Evolutionary conservation across 805 yeast species (phyloP).

Genomic region (Wickerhamiella galacta): DNA sequence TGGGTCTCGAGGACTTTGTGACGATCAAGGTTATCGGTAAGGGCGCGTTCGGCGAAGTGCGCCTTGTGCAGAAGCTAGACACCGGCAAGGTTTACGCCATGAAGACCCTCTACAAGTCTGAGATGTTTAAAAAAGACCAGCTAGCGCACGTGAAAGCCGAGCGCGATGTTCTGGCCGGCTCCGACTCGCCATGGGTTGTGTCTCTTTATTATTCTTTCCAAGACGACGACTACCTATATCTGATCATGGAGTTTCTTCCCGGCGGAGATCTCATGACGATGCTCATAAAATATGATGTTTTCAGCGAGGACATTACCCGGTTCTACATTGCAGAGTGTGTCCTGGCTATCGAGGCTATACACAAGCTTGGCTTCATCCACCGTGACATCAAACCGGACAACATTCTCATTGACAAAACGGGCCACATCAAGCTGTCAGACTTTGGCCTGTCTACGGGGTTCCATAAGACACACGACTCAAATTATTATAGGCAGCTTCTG

Average conservation of each 20-base stretch:
- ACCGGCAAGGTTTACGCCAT: constrained; percentile 85
- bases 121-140: constrained; percentile 90
- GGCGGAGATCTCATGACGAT: constrained; percentile 89
- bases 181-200: constrained; percentile 81
- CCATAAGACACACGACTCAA: constrained; percentile 85
- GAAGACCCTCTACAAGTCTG: constrained; percentile 81
- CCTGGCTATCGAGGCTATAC: constrained; percentile 85
- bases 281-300: constrained; percentile 87
- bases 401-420: constrained; percentile 65
- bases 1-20: constrained; percentile 61
- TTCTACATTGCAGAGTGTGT: constrained; percentile 95
- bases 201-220: constrained; percentile 70
- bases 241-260: constrained; percentile 70
- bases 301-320: constrained; percentile 74
- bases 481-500: constrained; percentile 64
- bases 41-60: constrained; percentile 96
- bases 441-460: constrained; percentile 81
- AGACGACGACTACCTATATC: constrained; percentile 54
- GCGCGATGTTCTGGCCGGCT: constrained; percentile 83
- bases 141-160: constrained; percentile 92
- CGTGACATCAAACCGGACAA: constrained; percentile 97
- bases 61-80: constrained; percentile 83
- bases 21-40: constrained; percentile 88
- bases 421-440: constrained; percentile 53
- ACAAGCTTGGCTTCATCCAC: constrained; percentile 84